phyloP scores from a whole-genome alignment of 1,284 basidiomycete genomes.

The Naganishia albida region DNA sequence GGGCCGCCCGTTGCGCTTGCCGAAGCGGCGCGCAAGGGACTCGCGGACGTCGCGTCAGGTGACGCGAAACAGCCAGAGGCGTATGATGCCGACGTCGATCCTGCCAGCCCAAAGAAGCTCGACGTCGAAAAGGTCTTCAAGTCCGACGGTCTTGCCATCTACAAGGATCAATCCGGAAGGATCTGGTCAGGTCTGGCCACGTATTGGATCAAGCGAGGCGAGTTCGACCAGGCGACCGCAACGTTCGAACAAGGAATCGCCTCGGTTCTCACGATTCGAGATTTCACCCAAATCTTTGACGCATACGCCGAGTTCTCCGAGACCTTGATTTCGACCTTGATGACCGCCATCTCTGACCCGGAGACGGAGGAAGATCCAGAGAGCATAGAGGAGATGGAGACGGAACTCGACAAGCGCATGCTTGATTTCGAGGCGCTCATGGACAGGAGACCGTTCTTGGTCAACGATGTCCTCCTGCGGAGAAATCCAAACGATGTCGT shows the following conservation, averaged over 20 bases:
- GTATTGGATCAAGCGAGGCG: constrained; percentile 96
- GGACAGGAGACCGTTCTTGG: constrained; percentile 92
- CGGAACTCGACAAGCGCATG: constrained; percentile 86
- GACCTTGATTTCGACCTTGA: constrained; percentile 84
- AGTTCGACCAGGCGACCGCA: constrained; percentile 82
- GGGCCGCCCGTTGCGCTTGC: constrained; percentile 66
- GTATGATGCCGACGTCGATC: constrained; percentile 81
- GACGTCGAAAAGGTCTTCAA: constrained; percentile 84
- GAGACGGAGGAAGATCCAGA: constrained; percentile 66
- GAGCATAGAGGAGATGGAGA: constrained; percentile 71
- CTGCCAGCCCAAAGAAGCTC: constrained; percentile 68
- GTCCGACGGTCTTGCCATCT: constrained; percentile 80
- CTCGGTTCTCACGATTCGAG: constrained; percentile 86
- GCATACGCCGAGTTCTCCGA: constrained; percentile 94
- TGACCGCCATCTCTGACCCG: constrained; percentile 72
- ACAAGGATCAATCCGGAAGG: constrained; percentile 94
- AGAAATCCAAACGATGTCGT: constrained; percentile 97
- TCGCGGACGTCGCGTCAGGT: constrained; percentile 20
- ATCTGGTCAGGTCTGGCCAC: constrained; percentile 96
- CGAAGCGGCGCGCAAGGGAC: constrained; percentile 41
- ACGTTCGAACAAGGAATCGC: constrained; percentile 88
- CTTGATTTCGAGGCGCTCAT: constrained; percentile 91
- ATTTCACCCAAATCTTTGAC: constrained; percentile 98
- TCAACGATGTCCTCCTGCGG: constrained; percentile 91
- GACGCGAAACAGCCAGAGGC: constrained; percentile 55